These are phyloP conservation scores for Podaxis sp. DNA, from an alignment of 768 basidiomycete genomes.

Conservation along the genomic window DNA sequence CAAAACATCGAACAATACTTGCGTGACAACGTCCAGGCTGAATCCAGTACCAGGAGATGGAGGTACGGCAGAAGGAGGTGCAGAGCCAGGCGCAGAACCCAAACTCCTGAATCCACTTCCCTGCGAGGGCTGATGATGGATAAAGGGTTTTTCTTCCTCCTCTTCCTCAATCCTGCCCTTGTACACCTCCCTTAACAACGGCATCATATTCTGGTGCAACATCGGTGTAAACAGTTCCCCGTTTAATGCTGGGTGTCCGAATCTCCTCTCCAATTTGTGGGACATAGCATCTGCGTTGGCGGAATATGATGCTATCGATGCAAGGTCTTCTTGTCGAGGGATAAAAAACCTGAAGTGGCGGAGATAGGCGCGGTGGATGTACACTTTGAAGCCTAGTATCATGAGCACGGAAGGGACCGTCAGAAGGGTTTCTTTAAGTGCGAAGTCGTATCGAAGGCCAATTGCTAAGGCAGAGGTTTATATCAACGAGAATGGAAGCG, in stretches of 20 bases:
- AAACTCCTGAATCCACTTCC: neutral
- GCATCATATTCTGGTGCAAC: conserved; percentile 66
- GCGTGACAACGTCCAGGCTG: neutral
- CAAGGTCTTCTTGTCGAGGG: conserved; percentile 64
- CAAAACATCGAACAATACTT: neutral
- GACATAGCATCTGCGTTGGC: conserved; percentile 56
- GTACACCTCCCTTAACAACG: conserved; percentile 59
- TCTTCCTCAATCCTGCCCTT: conserved; percentile 40
- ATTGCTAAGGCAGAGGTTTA: conserved; percentile 44
- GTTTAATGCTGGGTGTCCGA: conserved; percentile 80
- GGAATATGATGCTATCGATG: conserved; percentile 57
- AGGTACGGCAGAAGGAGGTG: neutral
- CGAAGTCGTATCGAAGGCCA: conserved; percentile 63
- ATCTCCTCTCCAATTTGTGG: conserved; percentile 70
- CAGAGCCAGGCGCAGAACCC: neutral
- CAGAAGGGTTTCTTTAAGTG: conserved; percentile 57
- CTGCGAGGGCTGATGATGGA: neutral
- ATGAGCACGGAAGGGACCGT: conserved; percentile 70
- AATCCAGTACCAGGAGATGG: neutral
- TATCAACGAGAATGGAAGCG: conserved; percentile 6
- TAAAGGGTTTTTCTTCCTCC: neutral
- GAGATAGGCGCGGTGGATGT: conserved; percentile 58
- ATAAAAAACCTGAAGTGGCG: conserved; percentile 66
- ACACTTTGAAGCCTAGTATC: conserved; percentile 70
- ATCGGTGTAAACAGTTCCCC: conserved; percentile 68